Conservation (phyloP, 2,329 filamentous ascomycete species). For the Fusarium anguioides region DNA sequence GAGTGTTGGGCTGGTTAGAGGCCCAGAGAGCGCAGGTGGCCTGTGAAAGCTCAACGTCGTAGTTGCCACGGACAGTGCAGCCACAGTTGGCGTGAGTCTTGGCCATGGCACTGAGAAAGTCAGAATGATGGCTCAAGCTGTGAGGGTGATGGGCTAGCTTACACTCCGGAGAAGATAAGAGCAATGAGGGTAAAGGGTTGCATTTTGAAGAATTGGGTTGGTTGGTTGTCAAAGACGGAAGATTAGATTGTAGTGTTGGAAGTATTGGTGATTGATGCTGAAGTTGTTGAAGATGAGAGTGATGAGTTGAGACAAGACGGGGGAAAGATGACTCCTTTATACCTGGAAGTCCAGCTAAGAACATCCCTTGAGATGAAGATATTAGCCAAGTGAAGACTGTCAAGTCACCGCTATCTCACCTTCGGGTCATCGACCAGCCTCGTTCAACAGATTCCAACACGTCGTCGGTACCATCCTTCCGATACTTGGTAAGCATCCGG, state of each 20-base stretch:
- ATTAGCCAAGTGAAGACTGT: too few species aligned
- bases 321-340: neutral
- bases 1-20: slow-evolving; percentile 10
- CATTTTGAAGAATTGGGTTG: neutral
- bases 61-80: slow-evolving; percentile 18
- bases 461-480: too few species aligned
- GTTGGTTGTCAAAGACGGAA: neutral
- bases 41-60: slow-evolving; percentile 1
- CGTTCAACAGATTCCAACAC: neutral
- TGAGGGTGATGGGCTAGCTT: neutral
- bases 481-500: fast-evolving
- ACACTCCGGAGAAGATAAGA: neutral
- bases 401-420: too few species aligned
- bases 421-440: neutral
- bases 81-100: slow-evolving; percentile 21
- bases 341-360: neutral
- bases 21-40: slow-evolving; percentile 26
- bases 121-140: fast-evolving
- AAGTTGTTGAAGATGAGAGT: neutral
- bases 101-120: neutral
- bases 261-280: neutral
- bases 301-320: neutral
- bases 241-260: neutral
- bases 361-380: neutral
- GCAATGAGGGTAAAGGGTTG: neutral